Evolutionary conservation across 2,329 filamentous ascomycete species (phyloP), one percentile per base, ranked within the genome.

Genomic region (Cercospora zeae-maydis): DNA sequence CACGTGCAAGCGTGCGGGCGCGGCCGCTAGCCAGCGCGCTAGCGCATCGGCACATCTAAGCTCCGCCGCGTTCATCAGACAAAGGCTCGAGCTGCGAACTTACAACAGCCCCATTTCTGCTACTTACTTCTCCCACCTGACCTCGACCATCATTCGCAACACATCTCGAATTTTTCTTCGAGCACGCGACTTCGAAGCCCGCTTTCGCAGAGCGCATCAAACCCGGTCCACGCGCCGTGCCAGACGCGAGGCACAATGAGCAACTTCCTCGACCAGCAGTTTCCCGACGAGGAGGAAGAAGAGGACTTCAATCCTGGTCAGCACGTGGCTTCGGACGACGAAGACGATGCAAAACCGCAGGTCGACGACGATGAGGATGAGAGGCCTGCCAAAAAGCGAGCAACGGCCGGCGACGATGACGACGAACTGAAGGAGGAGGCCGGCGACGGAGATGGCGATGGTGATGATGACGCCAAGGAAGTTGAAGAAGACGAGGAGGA

Each of bases 261-360:
- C 47, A 74, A 70, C 68, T 75, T 83, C 67, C 69, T 81, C 19
- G 78, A 82, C 68, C 78, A 82, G 53, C 78, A 83, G 66, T 83
- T 83, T 62, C 81, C 79, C 34, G 83, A 82, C 59, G 83, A 84
- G 54, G 89, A 91, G 61, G 88, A 90, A 49, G 91, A 95, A 56
- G 92, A 96, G 70, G 89, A 93, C 75, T 96, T 97, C 83, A 96
- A 96, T 76, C 93, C 92, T 56, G 86, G 84, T 54, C 88, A 89
- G 19, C 88, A 86, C 64, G 86, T 91, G 63, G 73, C 86, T 34
- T 95, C 90, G 2, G 91, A 93, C 68, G 87, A 86, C 55, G 90
- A 92, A 64, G 83, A 58, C 34, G 74, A 74, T 27, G 77, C 19
- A 69, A 77, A 71, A 62, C 61, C 68, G 7, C 55, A 66, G 59